These are phyloP conservation scores for Mortierella alpina DNA, from an alignment of 192 early-diverging fungal species.

Conservation along the genomic window DNA sequence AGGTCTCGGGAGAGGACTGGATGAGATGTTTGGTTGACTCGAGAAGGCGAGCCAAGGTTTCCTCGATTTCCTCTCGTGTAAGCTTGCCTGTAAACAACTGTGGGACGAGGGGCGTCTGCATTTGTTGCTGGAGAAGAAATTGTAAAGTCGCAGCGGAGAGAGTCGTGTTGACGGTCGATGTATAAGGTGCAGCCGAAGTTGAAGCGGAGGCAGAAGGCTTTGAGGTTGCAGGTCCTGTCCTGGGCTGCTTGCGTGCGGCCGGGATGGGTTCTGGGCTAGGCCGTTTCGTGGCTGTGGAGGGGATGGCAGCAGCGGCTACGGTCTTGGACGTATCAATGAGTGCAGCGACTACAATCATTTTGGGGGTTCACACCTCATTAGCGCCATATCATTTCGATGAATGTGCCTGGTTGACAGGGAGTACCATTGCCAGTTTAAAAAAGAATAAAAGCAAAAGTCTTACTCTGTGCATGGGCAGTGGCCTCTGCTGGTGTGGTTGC, in stretches of 20 bases:
- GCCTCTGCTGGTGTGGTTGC: no score
- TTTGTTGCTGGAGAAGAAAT: conserved; percentile 44
- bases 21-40: conserved; percentile 44
- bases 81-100: conserved; percentile 38
- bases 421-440: no score
- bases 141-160: conserved; percentile 42
- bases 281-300: conserved; percentile 18
- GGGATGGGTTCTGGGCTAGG: conserved; percentile 40
- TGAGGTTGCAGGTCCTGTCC: conserved; percentile 3
- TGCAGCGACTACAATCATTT: conserved; percentile 11
- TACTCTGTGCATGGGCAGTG: no score
- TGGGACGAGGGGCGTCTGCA: conserved; percentile 37
- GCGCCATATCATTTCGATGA: no score
- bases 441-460: no score
- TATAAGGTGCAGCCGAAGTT: neutral
- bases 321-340: conserved; percentile 23
- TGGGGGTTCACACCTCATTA: neutral
- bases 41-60: conserved; percentile 21
- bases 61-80: conserved; percentile 37
- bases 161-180: conserved; percentile 24
- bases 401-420: no score
- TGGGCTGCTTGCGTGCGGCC: conserved; percentile 27
- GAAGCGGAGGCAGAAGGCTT: conserved; percentile 1
- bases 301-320: conserved; percentile 2
- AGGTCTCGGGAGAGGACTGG: conserved; percentile 1